phyloP scores from a whole-genome alignment of 2,329 filamentous ascomycete genomes.

The Alternaria panax region DNA sequence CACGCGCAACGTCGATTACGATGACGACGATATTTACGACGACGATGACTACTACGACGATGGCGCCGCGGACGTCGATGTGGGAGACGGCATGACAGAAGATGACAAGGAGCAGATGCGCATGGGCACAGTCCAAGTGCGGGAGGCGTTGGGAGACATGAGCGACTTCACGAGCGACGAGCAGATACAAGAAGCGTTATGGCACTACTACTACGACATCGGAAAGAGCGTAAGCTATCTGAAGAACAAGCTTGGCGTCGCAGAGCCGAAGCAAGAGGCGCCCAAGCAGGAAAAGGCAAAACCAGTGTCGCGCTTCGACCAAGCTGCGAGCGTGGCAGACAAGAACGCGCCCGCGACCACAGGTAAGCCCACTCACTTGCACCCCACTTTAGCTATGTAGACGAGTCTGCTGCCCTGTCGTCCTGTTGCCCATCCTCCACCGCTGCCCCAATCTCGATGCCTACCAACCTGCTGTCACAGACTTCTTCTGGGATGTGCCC shows the following conservation, averaged over 20 bases:
- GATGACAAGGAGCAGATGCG: slow-evolving; percentile 63
- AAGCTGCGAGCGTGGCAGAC: slow-evolving; percentile 51
- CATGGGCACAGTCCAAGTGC: slow-evolving; percentile 71
- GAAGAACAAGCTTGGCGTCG: slow-evolving; percentile 60
- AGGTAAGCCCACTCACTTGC: slow-evolving; percentile 54
- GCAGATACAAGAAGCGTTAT: slow-evolving; percentile 88
- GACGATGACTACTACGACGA: slow-evolving; percentile 56
- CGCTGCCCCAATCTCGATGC: slow-evolving; percentile 46
- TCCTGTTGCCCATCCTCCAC: slow-evolving; percentile 21
- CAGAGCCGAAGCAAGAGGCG: slow-evolving; percentile 34
- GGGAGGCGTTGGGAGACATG: slow-evolving; percentile 67
- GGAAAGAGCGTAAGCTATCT: slow-evolving; percentile 85
- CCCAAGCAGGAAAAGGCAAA: slow-evolving; percentile 51
- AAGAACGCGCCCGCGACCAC: slow-evolving; percentile 50
- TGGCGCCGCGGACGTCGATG: slow-evolving; percentile 40
- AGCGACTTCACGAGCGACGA: slow-evolving; percentile 66
- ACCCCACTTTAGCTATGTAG: slow-evolving; percentile 21
- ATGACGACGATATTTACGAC: slow-evolving; percentile 61
- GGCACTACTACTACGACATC: slow-evolving; percentile 96
- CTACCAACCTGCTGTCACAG: slow-evolving; percentile 40
- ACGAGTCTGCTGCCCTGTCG: slow-evolving; percentile 18
- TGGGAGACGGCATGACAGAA: slow-evolving; percentile 32
- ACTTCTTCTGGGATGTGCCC: slow-evolving; percentile 82
- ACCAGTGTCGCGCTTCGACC: slow-evolving; percentile 51
- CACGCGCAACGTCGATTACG: slow-evolving; percentile 57